Evolutionary conservation across 805 yeast genomes (phyloP).

Genomic region (Kazachstania bromeliacearum): DNA sequence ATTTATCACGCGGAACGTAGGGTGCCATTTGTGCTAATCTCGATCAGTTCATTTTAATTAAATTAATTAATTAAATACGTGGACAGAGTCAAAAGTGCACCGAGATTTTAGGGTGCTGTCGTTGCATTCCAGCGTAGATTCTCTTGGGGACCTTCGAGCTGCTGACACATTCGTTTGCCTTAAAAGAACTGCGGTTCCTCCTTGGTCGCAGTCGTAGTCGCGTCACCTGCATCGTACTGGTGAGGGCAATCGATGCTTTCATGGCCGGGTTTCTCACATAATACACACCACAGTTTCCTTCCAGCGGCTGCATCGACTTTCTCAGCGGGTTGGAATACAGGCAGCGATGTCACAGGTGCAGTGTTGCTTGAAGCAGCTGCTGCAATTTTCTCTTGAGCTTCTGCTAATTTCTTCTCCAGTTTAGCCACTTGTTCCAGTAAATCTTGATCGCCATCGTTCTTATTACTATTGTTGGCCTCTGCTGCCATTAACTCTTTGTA

Average conservation of each 20-base stretch:
- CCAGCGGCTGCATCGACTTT: slow-evolving; percentile 56
- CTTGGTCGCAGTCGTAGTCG: not conserved
- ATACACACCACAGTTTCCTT: slow-evolving; percentile 77
- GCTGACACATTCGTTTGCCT: no score
- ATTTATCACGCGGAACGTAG: no score
- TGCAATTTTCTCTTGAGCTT: slow-evolving; percentile 10
- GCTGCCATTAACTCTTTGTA: slow-evolving; percentile 18
- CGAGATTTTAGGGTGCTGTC: no score
- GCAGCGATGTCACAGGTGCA: slow-evolving; percentile 18
- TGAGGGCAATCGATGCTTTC: slow-evolving; percentile 75
- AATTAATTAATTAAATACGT: no score
- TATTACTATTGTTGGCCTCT: slow-evolving; percentile 14
- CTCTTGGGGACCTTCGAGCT: no score
- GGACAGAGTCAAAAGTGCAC: no score
- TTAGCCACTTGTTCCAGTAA: slow-evolving; percentile 14
- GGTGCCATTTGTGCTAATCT: no score
- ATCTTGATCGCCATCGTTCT: slow-evolving; percentile 7
- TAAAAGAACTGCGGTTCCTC: not conserved
- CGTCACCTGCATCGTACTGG: slow-evolving; percentile 5
- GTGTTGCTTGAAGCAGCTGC: not conserved
- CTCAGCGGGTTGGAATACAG: slow-evolving; percentile 20
- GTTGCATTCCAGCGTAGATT: no score
- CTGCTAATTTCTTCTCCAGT: slow-evolving; percentile 26
- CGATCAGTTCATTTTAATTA: no score
- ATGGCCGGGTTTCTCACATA: slow-evolving; percentile 88